Evolutionary conservation across 176 grass and related monocot species (phyloP), one percentile per base, ranked within the genome.

Genomic region (Zea mays): DNA sequence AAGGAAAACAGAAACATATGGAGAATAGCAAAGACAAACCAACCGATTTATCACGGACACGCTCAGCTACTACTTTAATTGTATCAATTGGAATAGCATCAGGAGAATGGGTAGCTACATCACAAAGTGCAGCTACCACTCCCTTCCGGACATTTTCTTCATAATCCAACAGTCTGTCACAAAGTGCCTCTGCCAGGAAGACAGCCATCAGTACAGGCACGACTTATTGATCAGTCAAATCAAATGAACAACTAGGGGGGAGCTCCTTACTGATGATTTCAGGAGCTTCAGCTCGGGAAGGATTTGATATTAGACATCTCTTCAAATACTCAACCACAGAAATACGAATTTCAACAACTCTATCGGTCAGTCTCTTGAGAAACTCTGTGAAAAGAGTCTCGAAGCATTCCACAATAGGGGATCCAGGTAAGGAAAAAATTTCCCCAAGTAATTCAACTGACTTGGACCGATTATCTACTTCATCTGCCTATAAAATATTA

Each of bases 41-140:
- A 76, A 93, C 96, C 71, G 96, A 91, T 99, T 93, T 99, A 86
- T 99, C 96, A 79, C 96, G 96, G 83, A 99, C 81, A 56, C 96
- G 92, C 79, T 96, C 92, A 0, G 96, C 96, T 63, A 99, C 90
- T 69, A 90, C 77, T 82, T 86, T 92, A 37, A 90, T 71, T 48
- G 86, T 96, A 37, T 93, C 92, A 85, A 81, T 17, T 84, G 90
- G 82, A 85, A 99, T 80, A 64, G 78, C 75, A 71, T 83, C 86
- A 75, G 88, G 86, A 55, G 81, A 90, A 86, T 93, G 83, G 62
- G 82, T 90, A 81, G 90, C 88, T 70, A 96, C 83, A 87, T 99
- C 92, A 87, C 81, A 99, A 84, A 99, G 56, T 83, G 96, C 88
- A 78, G 81, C 74, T 70, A 99, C 92, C 58, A 96, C 96, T 74